Base-by-base conservation (phyloP, 2,329 filamentous ascomycete species). In the Fusarium nygamai region DNA sequence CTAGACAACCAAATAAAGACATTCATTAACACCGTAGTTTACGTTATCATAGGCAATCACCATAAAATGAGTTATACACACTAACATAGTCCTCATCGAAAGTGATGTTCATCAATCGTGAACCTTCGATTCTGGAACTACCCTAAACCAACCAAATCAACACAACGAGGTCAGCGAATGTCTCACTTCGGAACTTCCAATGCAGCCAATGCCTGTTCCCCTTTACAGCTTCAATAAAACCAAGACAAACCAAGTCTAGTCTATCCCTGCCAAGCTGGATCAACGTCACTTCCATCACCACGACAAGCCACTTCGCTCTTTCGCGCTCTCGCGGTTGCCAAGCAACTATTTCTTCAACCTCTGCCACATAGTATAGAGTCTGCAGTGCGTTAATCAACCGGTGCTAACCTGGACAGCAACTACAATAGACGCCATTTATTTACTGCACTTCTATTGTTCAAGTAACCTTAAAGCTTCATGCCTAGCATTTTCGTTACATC, bases 401-500 rank as follows among this genome's bases (percentile, higher is more conserved):
- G 31, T 41, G 38, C 41, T 60, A 46, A 65, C 47, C 36, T 48
- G 24, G 22, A 22, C 20, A 27, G 27, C 34, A 44, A 29, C 36
- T 50, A 66, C 41, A 48, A 60, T 66, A 65, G 38, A 39, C 60
- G 41, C 60, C 51, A 38, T 44, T 19, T 41, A 6, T 13, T 12
- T 16, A 24, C 33, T 46, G 4, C 19, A 39, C 11, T 24, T 53
- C 46, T 20, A 62, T 62, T 65, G 57, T 53, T 51, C 54, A 61
- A n/a, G 22, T 31, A 41, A 16, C 16, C 34, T 31, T 31, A 29
- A 70, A 43, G 2, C 27, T 53, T 53, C 43, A 34, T 48, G 29
- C 17, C n/a, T 17, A 22, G 24, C n/a, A 5, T 43, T 36, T 36
- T 43, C 34, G 69, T 70, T 67, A 72, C 58, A 64, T 74, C 39